These are phyloP conservation scores for Plantago ovata DNA, from an alignment of 257 asterid genomes.

Conservation along the genomic window DNA sequence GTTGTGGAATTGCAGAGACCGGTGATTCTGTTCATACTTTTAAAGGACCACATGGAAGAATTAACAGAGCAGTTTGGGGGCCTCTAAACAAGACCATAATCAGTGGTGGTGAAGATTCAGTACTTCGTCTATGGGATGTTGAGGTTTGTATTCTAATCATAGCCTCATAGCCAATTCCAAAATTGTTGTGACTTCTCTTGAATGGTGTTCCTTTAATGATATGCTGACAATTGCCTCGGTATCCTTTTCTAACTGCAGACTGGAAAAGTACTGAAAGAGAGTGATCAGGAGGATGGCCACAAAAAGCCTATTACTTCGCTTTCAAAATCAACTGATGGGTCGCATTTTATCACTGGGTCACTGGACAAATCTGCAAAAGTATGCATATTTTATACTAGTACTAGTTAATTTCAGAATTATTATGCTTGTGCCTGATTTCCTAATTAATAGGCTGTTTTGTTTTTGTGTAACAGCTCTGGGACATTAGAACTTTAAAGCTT, in stretches of 20 bases:
- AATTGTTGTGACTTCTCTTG: too few species aligned
- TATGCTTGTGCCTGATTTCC: background rate
- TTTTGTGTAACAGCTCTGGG: slow-evolving; percentile 74
- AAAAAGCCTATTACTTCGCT: slow-evolving; percentile 79
- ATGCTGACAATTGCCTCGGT: background rate
- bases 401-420: background rate
- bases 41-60: slow-evolving; percentile 85
- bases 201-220: background rate
- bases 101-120: slow-evolving; percentile 85
- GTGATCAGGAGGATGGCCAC: slow-evolving; percentile 74
- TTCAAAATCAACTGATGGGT: slow-evolving; percentile 61
- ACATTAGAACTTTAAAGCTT: slow-evolving; percentile 64
- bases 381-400: background rate
- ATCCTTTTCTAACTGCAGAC: slow-evolving; percentile 41
- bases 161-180: background rate
- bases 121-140: slow-evolving; percentile 84
- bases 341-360: slow-evolving; percentile 86
- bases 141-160: slow-evolving; percentile 64
- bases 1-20: slow-evolving; percentile 47
- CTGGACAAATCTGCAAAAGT: slow-evolving; percentile 95
- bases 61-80: slow-evolving; percentile 97
- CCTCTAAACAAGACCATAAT: slow-evolving; percentile 80
- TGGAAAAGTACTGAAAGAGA: slow-evolving; percentile 64
- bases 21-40: slow-evolving; percentile 59
- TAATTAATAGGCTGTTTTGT: slow-evolving; percentile 14